A percentile compares a stretch with the other conserved stretches of the same genome.
Evolutionary conservation across 1,284 basidiomycete genomes (phyloP).

Genomic region (Earliella scabrosa): DNA sequence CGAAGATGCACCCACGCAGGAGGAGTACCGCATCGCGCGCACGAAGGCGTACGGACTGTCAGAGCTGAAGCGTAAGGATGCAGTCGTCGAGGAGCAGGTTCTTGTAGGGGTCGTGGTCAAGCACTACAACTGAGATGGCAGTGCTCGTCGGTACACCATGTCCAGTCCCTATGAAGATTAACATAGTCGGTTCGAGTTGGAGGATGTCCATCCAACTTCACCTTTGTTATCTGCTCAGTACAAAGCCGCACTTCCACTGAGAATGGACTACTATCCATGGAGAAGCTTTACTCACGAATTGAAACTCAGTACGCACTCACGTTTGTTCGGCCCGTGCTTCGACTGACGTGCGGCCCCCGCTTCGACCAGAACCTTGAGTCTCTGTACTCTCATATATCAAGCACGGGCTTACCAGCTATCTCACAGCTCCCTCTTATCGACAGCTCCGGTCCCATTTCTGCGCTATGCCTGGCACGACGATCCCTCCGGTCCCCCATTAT

Average conservation of each 20-base stretch:
- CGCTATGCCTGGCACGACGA: constrained; percentile 12
- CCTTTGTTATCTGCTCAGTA: too few species aligned
- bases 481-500: constrained; percentile 36
- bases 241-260: too few species aligned
- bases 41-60: constrained; percentile 41
- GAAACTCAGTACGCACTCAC: too few species aligned
- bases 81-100: constrained; percentile 44
- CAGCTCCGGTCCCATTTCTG: too few species aligned
- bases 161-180: neutral
- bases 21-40: constrained; percentile 42
- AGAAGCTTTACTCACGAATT: too few species aligned
- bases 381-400: too few species aligned
- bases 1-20: constrained; percentile 39
- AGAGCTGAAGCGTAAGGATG: constrained; percentile 37
- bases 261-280: too few species aligned
- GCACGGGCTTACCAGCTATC: too few species aligned
- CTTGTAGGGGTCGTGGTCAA: constrained; percentile 46
- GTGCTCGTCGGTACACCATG: neutral
- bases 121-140: constrained; percentile 44
- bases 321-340: too few species aligned
- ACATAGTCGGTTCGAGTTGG: neutral
- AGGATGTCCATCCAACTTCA: neutral
- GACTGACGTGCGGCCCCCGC: too few species aligned
- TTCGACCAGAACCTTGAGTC: too few species aligned
- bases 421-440: too few species aligned